Base-by-base conservation (phyloP, 2,329 filamentous ascomycete genomes). In the Spiromastix sp. region DNA sequence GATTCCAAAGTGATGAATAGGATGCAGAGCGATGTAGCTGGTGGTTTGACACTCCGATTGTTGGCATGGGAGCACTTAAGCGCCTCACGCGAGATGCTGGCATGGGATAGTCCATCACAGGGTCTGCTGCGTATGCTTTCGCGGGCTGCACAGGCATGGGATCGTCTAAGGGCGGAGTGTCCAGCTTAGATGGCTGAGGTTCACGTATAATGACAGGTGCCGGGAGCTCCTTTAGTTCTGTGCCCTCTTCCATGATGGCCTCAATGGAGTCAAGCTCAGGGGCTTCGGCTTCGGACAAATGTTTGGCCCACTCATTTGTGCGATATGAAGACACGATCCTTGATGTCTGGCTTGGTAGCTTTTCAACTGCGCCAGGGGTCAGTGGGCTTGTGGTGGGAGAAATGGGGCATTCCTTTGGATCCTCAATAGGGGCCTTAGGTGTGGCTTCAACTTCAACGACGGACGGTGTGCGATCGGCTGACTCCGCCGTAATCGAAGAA, bases 301-400 rank as follows among this genome's bases (percentile, higher is more conserved):
- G 85, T 56, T 94, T 95, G 0, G 86, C 85, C 89, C 89, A 96
- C 60, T 96, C 89, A 45, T 93, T 93, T 2, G 86, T 95, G 38
- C 89, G 76, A 52, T 91, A 93, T 0, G 81, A 83, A 54, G 85
- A 66, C 2, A 86, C 81, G 6, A 93, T 73, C 41, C 75, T 79
- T 1, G 86, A 91, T 21, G 86, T 59, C 9, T 76, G 74, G n/a
- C 69, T 64, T 1, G 84, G 83, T 7, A 93, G 68, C 8, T 68
- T 68, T 3, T 77, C 74, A 20, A 65, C 53, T 3, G 56, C 56
- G 24, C 50, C 51, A 8, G 46, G 42, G 27, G 61, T 55, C 30
- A 65, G 38, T 30, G 38, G 48, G 17, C 48, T 43, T 22, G 26
- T 24, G 9, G 18, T 12, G 1, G 12, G 7, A 15, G 27, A n/a